Conservation (phyloP, 2,329 filamentous ascomycete genomes). For the Ceratocystis colombiana region DNA sequence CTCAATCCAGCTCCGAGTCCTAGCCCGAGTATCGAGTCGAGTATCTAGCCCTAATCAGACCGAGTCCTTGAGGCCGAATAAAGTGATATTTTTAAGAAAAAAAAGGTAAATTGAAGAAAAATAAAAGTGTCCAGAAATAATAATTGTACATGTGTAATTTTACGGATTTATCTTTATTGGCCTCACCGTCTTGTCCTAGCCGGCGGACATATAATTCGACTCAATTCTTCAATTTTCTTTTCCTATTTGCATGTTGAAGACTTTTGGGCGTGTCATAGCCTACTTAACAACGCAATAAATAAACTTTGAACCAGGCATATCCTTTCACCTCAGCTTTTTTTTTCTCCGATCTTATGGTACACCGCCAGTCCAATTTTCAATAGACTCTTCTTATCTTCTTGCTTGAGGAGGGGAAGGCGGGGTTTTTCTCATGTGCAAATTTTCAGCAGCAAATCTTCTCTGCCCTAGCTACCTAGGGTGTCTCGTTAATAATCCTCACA, state of each 20-base stretch:
- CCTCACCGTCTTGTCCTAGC: conserved; percentile 6
- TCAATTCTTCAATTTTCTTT: not conserved
- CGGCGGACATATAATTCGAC: not conserved
- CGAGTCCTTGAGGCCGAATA: not conserved
- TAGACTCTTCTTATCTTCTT: not conserved
- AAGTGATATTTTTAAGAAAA: not conserved
- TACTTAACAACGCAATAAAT: not conserved
- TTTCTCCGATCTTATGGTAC: not conserved
- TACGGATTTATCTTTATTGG: not conserved
- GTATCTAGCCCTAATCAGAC: too few relatives aligned
- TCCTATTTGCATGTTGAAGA: conserved; percentile 1
- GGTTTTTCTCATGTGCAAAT: conserved; percentile 1
- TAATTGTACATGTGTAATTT: not conserved
- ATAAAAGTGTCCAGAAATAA: not conserved
- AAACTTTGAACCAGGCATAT: conserved; percentile 2
- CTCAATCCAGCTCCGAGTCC: conserved; percentile 3
- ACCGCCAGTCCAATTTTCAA: conserved; percentile 1
- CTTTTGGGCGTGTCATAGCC: not conserved
- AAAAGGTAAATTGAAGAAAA: not conserved
- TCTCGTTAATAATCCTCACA: conserved; percentile 1
- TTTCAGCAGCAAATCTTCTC: not conserved
- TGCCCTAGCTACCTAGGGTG: not conserved
- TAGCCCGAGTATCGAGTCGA: not conserved
- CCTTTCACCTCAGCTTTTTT: not conserved
- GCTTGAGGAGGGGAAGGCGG: conserved; percentile 6